Base-by-base conservation (phyloP, 2,329 filamentous ascomycete genomes). In the Cladosporium sp. region DNA sequence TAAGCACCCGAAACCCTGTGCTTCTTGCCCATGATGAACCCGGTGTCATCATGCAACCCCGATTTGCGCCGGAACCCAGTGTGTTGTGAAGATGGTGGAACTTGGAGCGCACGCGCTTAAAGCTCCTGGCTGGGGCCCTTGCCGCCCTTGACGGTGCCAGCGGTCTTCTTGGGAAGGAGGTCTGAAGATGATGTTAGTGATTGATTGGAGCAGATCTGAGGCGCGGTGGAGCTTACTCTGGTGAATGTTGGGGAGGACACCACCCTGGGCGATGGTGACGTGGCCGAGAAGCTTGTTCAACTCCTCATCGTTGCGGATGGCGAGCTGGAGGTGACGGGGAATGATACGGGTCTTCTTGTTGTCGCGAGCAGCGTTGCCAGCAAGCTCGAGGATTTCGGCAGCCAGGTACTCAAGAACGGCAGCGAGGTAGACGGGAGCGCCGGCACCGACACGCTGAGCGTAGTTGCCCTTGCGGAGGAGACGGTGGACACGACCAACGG, bases 321-420 rank as follows among this genome's bases (percentile, higher is more conserved):
- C 95, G 75, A 99, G 92, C 86, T 99, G 95, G 57, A 99, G 89
- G 83, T 99, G 95, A 83, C 95, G 93, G 72, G 95, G 95, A 69
- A 98, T 99, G 85, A 99, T 99, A 91, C 95, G 93, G 72, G 94
- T 99, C 91, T 98, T 98, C 92, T 99, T 99, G 90, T 98, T 97
- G 85, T 99, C 95, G 76, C 95, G 94, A 71, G 95, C 95, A 77
- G 95, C 95, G 82, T 99, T 99, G 76, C 95, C 95, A 81, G 95
- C 95, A 84, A 99, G 85, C 85, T 99, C 95, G 78, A 99, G 93
- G 75, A 99, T 97, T 86, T 99, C 95, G 72, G 95, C 95, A 74
- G 95, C 94, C 67, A 99, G 91, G 81, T 99, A 99, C 85, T 99
- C 95, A 59, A 99, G 92, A 65, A 99, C 95, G 65, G 94, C 94